Evolutionary conservation across 208 protist species (phyloP).

Genomic region (Naegleria fowleri): DNA sequence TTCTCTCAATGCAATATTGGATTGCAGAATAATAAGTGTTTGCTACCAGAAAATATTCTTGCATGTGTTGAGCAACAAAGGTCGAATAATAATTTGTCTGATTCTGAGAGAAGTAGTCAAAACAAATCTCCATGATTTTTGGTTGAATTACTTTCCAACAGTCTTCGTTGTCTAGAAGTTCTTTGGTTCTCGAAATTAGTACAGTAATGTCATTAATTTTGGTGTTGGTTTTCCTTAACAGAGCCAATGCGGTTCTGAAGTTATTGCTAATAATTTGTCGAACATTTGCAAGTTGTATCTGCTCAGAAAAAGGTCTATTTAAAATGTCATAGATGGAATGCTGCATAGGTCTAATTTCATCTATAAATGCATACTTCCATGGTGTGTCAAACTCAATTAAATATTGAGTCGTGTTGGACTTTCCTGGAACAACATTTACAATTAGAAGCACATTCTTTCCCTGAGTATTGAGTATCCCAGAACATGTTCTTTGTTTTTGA

Average conservation of each 20-base stretch:
- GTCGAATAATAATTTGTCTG: background rate
- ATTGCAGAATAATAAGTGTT: background rate
- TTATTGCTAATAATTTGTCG: background rate
- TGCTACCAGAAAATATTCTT: background rate
- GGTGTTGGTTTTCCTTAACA: background rate
- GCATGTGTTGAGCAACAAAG: background rate
- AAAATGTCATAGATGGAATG: background rate
- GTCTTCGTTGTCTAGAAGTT: background rate
- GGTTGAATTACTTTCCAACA: background rate
- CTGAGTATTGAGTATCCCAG: background rate
- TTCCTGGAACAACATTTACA: background rate
- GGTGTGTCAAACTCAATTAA: background rate
- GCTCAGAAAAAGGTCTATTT: background rate
- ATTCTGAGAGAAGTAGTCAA: background rate
- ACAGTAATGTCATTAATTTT: background rate
- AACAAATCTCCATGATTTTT: background rate
- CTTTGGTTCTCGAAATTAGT: conserved; percentile 3
- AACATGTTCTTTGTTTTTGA: background rate
- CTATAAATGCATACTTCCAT: conserved; percentile 15
- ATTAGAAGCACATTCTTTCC: background rate
- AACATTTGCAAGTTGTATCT: background rate
- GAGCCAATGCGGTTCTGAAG: background rate
- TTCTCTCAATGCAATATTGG: background rate
- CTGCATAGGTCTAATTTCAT: conserved; percentile 1
- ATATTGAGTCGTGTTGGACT: background rate